These are phyloP conservation scores for Pseudozyma hubeiensis DNA, from an alignment of 1,284 basidiomycete species.

Conservation along the genomic window DNA sequence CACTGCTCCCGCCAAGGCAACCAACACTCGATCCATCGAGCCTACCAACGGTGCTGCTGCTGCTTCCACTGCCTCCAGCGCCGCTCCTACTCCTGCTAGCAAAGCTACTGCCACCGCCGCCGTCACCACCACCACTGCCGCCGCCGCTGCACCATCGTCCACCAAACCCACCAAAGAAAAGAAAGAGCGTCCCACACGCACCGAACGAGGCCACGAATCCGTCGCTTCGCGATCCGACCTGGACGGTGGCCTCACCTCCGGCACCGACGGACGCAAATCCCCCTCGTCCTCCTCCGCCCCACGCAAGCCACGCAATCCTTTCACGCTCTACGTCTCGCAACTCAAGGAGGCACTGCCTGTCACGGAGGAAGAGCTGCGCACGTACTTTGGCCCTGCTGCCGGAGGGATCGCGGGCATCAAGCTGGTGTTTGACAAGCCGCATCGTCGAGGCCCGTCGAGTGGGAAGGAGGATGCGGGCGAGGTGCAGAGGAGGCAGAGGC, in stretches of 20 bases:
- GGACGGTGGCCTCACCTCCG: slow-evolving; percentile 43
- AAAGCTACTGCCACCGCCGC: slow-evolving; percentile 2
- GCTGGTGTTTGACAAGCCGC: slow-evolving; percentile 52
- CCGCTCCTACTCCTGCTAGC: slow-evolving; percentile 1
- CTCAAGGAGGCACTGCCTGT: slow-evolving; percentile 59
- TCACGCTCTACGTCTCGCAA: slow-evolving; percentile 55
- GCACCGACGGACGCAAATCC: slow-evolving; percentile 39
- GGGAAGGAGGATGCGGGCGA: slow-evolving; percentile 33
- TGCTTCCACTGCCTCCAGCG: slow-evolving; percentile 1
- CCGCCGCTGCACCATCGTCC: slow-evolving; percentile 10
- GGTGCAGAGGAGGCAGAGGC: slow-evolving; percentile 40
- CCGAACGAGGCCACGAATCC: slow-evolving; percentile 45
- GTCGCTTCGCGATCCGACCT: slow-evolving; percentile 42
- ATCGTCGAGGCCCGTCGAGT: slow-evolving; percentile 29
- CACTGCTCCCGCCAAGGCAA: slow-evolving; percentile 1
- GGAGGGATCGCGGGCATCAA: slow-evolving; percentile 47
- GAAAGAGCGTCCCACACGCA: slow-evolving; percentile 25
- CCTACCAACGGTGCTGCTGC: slow-evolving; percentile 13
- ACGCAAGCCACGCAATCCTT: slow-evolving; percentile 35
- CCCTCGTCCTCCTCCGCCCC: slow-evolving; percentile 19
- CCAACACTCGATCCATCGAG: slow-evolving; percentile 2
- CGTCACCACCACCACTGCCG: background rate
- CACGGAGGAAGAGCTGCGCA: slow-evolving; percentile 50
- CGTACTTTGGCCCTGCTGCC: slow-evolving; percentile 60
- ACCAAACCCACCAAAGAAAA: slow-evolving; percentile 37